Base-by-base conservation (phyloP, 768 basidiomycete genomes). In the Tylopilus balloui region DNA sequence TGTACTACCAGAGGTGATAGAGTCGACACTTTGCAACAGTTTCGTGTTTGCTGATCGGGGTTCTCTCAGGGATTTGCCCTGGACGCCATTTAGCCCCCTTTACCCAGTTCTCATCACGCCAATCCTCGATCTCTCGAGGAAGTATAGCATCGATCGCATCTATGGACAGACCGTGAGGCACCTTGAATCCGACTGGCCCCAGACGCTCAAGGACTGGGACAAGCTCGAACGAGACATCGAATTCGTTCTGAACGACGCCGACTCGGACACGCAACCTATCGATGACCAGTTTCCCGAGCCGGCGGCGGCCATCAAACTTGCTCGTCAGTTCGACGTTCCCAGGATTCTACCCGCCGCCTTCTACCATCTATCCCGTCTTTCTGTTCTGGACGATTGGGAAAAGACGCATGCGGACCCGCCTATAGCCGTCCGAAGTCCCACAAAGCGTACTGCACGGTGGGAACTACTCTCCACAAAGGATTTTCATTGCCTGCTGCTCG, bases 271-370 rank as follows among this genome's bases (percentile, higher is more conserved):
- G 7, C 27, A 9, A 19, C 19, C 21, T 23, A 20, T 49, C 13
- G 56, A 53, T 12, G 51, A 57, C 28, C 14, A 15, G 23, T 29
- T 53, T 7, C 57, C 55, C 4, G 59, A 67, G 31, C 65, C 66
- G 1, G 61, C 36, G 2, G 34, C 63, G 14, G 68, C 73, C 6
- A 74, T 78, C 44, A 48, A 61, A 28, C 71, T 80, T 28, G 77
- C 75, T 0, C 69, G 68, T 38, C 66, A 70, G 28, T 73, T 65
- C 42, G 62, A 69, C 45, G 58, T 78, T 14, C 68, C 64, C 15
- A 61, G 66, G 15, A 60, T 75, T 17, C 66, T 80, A 4, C 78
- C 78, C 0, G 77, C 76, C 53, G 71, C 73, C 0, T 78, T 71
- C 56, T 79, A 79, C 60, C 74, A 74, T 59, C 63, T 78, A 32